phyloP scores from a whole-genome alignment of 148 eudicot genomes.

The Camellia japonica region DNA sequence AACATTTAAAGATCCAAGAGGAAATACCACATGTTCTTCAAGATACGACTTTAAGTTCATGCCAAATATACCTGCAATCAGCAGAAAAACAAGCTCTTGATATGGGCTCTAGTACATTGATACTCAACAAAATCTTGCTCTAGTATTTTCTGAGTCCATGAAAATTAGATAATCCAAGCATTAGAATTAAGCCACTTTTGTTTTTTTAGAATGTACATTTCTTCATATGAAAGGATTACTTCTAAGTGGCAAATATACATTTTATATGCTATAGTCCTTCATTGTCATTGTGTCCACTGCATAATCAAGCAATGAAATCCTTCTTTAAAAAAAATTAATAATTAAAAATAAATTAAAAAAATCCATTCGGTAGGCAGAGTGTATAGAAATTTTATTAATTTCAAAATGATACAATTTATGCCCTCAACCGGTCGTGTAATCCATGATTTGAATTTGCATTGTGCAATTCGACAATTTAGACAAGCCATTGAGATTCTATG shows the following conservation, averaged over 20 bases:
- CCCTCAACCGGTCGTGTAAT: neutral
- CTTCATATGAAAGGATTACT: too few species aligned
- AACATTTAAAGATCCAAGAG: neutral
- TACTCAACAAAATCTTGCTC: neutral
- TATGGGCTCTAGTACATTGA: neutral
- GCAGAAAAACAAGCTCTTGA: slow-evolving; percentile 7
- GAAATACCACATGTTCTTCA: slow-evolving; percentile 82
- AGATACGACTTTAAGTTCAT: slow-evolving; percentile 98
- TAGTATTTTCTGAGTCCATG: neutral
- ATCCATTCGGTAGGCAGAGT: neutral
- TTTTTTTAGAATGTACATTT: neutral
- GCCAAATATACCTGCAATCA: slow-evolving; percentile 86
- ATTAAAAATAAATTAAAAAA: too few species aligned
- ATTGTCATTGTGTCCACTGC: too few species aligned
- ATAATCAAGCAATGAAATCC: too few species aligned
- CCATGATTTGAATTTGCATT: neutral
- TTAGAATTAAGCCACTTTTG: neutral
- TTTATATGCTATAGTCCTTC: too few species aligned
- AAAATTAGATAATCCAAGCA: neutral
- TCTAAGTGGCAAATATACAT: too few species aligned
- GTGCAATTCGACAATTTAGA: slow-evolving; percentile 1
- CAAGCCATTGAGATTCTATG: neutral
- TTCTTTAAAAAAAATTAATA: too few species aligned
- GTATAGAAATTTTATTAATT: neutral
- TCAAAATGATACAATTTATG: neutral